Evolutionary conservation across 805 yeast genomes (phyloP).

Genomic region (Hanseniaspora vineae): DNA sequence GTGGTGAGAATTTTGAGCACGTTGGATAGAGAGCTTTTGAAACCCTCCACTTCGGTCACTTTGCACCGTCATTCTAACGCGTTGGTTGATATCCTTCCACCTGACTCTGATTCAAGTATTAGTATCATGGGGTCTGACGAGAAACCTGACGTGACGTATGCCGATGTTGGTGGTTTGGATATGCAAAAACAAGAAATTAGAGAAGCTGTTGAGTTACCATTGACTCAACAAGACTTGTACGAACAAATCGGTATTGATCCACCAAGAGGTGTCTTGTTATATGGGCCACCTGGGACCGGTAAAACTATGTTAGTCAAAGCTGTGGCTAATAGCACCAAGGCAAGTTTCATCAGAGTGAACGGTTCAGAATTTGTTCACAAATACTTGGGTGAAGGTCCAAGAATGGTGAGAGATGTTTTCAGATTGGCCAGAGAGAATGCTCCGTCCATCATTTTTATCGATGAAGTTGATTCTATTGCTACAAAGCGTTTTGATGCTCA

Average conservation of each 20-base stretch:
- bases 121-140: constrained; percentile 91
- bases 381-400: constrained; percentile 97
- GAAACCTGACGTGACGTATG: constrained; percentile 84
- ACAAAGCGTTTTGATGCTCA: constrained; percentile 98
- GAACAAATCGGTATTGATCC: constrained; percentile 98
- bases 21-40: constrained; percentile 83
- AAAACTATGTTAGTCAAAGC: constrained; percentile 98
- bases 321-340: constrained; percentile 92
- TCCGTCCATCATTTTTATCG: constrained; percentile 93
- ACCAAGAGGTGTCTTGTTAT: constrained; percentile 91
- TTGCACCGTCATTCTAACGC: constrained; percentile 98
- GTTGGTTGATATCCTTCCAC: constrained; percentile 91
- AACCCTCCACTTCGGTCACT: constrained; percentile 92
- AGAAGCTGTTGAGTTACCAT: constrained; percentile 95
- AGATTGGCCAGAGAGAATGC: constrained; percentile 94
- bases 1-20: constrained; percentile 93
- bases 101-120: constrained; percentile 95
- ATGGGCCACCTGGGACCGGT: constrained; percentile 99
- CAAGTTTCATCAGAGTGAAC: constrained; percentile 89
- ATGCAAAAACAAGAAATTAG: constrained; percentile 98
- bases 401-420: constrained; percentile 98
- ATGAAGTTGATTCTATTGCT: constrained; percentile 98
- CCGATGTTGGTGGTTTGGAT: constrained; percentile 97
- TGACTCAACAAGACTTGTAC: constrained; percentile 90
- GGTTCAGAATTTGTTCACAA: constrained; percentile 98